Base-by-base conservation (phyloP, 2,329 filamentous ascomycete genomes). In the Chaetomiaceae sp. region DNA sequence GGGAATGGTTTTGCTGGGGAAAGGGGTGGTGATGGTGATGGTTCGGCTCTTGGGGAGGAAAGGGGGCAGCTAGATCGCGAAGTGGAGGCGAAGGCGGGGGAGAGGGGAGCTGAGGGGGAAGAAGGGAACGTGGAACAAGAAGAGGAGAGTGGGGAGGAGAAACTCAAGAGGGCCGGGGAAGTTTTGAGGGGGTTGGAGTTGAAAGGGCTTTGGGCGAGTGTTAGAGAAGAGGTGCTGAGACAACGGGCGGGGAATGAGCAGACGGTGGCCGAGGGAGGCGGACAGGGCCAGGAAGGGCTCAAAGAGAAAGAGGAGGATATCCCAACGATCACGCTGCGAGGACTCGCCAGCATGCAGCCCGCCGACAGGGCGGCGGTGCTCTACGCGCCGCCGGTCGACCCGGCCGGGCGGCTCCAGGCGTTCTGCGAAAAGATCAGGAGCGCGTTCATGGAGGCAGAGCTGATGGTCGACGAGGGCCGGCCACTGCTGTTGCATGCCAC, bases 401-500 rank as follows among this genome's bases (percentile, higher is more conserved):
- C 62, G 0, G 69, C 72, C 2, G 71, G 73, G 1, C 65, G 73
- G 0, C 67, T 91, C 3, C 68, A 73, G 25, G 60, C 64, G 1
- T 85, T 89, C 62, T 84, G 82, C 56, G 67, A 78, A 57, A 65
- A 63, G n/a, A 62, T 89, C 13, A 71, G 75, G 54, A 62, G 68
- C 0, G 56, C 60, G 1, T 89, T 91, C 59, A 69, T 68, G 16
- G 70, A 78, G 2, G 70, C 71, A 0, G 81, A 74, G 1, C 66
- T 87, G 9, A 70, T 90, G 62, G 63, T 73, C 0, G 69, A 73
- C 1, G 83, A 87, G 21, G 68, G 71, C 12, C 72, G 88, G 48
- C 78, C 81, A 6, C 66, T 96, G 55, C 76, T 87, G 17, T 69
- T 96, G 45, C 92, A 96, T 64, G 89, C 88, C 16, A 96, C 92